Evolutionary conservation across 2,329 filamentous ascomycete species (phyloP).

Genomic region (Aspergillus proliferans): DNA sequence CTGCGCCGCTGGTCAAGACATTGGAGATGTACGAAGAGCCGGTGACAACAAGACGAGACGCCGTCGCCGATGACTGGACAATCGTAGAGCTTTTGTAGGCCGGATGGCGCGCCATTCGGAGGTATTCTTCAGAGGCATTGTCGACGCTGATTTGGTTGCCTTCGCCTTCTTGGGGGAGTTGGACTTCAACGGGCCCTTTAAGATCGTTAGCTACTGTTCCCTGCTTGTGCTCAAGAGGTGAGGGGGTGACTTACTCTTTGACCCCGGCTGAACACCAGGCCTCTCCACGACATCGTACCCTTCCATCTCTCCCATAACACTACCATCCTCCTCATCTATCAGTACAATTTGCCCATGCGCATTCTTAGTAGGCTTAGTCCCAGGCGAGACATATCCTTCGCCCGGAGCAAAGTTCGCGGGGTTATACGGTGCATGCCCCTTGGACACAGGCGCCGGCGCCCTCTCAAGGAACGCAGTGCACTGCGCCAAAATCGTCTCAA

Average conservation of each 20-base stretch:
- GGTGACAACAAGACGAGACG: conserved; percentile 87
- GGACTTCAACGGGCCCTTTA: conserved; percentile 44
- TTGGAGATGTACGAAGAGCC: conserved; percentile 74
- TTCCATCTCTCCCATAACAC: conserved; percentile 86
- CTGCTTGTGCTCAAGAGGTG: no score
- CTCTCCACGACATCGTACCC: conserved; percentile 77
- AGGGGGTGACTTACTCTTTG: conserved; percentile 64
- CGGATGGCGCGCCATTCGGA: conserved; percentile 74
- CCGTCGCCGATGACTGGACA: conserved; percentile 78
- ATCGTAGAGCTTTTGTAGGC: conserved; percentile 84
- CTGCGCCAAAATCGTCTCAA: conserved; percentile 96
- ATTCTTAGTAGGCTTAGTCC: conserved; percentile 20
- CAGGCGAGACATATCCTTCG: conserved; percentile 60
- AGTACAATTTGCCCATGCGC: conserved; percentile 75
- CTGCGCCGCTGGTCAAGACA: conserved; percentile 68
- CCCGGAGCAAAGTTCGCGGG: conserved; percentile 74
- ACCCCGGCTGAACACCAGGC: conserved; percentile 69
- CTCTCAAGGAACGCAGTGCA: conserved; percentile 93
- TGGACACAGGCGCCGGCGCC: conserved; percentile 52
- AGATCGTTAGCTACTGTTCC: no score
- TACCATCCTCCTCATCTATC: conserved; percentile 92
- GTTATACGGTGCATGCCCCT: conserved; percentile 57
- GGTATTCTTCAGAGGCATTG: conserved; percentile 53
- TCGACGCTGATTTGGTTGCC: conserved; percentile 43
- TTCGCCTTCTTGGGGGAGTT: conserved; percentile 41